Evolutionary conservation across 2,329 filamentous ascomycete species (phyloP), one percentile per base, ranked within the genome.

Genomic region (Alternaria longipes): DNA sequence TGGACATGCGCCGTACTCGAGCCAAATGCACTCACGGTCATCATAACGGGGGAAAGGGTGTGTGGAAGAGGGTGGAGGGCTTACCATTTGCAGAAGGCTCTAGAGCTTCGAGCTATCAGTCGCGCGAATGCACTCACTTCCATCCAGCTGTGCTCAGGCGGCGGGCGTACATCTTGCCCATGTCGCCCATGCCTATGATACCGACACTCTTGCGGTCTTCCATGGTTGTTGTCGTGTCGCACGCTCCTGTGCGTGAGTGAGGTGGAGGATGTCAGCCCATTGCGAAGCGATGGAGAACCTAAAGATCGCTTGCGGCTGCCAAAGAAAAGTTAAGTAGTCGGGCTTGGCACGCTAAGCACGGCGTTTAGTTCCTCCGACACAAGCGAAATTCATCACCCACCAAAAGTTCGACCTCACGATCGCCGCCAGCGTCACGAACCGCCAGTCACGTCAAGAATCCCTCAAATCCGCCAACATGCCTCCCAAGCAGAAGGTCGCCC

Each of bases 11-110:
- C 89, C 88, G 93, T 97, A 86, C 94, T 98, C 94, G 93, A 98
- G 94, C 94, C 94, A 98, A 98, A 98, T 98, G 94, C 94, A 94
- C 94, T 98, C 94, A 94, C 74, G 93, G 94, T 98, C 94, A 98
- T 98, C 94, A 96, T 93, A 79, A 79, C 80, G 73, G 65, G 32
- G 59, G 30, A 53, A 53, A 50, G 58, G 42, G 53, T 51, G 57
- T 55, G 45, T 58, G 61, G 52, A 26, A 26, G 53, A 60, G 49
- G 51, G 66, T 56, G 49, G 51, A 44, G 42, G 59, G 74, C 72
- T 72, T 74, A 74, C 73, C 67, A 75, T 62, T 56, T 59, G 50
- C 52, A 52, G 28, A 68, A 53, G 59, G 45, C 57, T 45, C 47
- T 34, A 41, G 47, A 57, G 46, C 38, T 45, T 24, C 22, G 44